These are phyloP conservation scores for Paraphoma sp. DNA, from an alignment of 2,329 filamentous ascomycete species.

Conservation along the genomic window DNA sequence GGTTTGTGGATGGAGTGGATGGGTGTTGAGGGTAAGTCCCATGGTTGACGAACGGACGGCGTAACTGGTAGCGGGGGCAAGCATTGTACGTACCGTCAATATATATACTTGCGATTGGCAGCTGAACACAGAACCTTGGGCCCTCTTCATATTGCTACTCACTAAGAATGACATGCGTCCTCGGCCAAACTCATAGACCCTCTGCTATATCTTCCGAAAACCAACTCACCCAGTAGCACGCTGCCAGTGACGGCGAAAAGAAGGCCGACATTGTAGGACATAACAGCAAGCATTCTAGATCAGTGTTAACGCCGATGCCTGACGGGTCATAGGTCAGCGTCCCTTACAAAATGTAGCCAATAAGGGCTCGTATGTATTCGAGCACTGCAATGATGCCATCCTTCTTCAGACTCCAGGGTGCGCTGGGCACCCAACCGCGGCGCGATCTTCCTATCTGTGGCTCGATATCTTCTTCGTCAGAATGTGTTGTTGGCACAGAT, in stretches of 20 bases:
- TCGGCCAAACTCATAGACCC: slow-evolving; percentile 26
- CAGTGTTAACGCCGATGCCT: not conserved
- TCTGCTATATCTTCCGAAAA: slow-evolving; percentile 36
- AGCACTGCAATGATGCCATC: slow-evolving; percentile 27
- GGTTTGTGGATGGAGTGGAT: not conserved
- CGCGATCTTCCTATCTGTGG: not conserved
- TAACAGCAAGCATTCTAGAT: slow-evolving; percentile 39
- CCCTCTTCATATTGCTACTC: too few species aligned
- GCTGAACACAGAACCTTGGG: too few species aligned
- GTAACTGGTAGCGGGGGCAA: not conserved
- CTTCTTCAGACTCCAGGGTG: slow-evolving; percentile 25
- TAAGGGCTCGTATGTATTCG: slow-evolving; percentile 32
- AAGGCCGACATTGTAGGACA: slow-evolving; percentile 42
- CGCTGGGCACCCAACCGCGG: slow-evolving; percentile 26
- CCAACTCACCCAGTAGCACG: slow-evolving; percentile 34
- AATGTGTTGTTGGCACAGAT: not conserved
- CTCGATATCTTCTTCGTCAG: not conserved
- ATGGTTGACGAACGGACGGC: not conserved
- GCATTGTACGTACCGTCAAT: not conserved
- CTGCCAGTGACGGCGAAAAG: slow-evolving; percentile 39
- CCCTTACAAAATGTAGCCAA: slow-evolving; percentile 39
- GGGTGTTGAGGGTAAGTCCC: not conserved
- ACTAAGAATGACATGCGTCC: slow-evolving; percentile 10
- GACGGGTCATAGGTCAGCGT: too few species aligned
- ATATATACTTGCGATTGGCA: not conserved